Evolutionary conservation across 768 basidiomycete species (phyloP).

Genomic region (Collybia nuda): DNA sequence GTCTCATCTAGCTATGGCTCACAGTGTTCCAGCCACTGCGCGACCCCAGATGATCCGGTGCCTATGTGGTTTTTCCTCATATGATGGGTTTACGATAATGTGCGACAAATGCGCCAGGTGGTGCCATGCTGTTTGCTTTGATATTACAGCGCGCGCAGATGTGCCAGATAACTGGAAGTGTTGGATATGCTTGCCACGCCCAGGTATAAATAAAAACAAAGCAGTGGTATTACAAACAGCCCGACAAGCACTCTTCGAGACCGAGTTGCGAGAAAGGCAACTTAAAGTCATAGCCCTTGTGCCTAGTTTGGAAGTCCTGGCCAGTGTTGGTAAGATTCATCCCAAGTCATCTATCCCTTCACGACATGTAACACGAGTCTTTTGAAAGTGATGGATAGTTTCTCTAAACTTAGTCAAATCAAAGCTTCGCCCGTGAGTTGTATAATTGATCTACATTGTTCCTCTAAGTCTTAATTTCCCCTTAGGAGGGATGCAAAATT

Average conservation of each 20-base stretch:
- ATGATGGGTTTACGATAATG: conserved; percentile 6
- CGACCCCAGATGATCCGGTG: conserved; percentile 4
- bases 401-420: no score
- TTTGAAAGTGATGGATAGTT: not conserved
- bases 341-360: no score
- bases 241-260: not conserved
- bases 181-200: conserved; percentile 2
- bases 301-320: not conserved
- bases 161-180: conserved; percentile 3
- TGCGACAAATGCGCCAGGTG: conserved; percentile 2
- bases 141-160: not conserved
- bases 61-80: not conserved
- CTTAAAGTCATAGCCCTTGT: not conserved
- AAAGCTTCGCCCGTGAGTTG: not conserved
- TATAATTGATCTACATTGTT: not conserved
- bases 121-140: conserved; percentile 6
- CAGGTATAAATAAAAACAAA: conserved; percentile 1
- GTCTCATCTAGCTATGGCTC: not conserved
- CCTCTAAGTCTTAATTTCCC: not conserved
- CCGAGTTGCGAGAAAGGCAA: not conserved
- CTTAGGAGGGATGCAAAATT: not conserved
- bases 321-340: not conserved
- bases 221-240: not conserved
- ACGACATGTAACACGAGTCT: no score
- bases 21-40: not conserved